Percentiles rank a stretch among this genome's conserved stretches.
phyloP scores from a whole-genome alignment of 441 rosid species.

The Pelargonium citronellum region DNA sequence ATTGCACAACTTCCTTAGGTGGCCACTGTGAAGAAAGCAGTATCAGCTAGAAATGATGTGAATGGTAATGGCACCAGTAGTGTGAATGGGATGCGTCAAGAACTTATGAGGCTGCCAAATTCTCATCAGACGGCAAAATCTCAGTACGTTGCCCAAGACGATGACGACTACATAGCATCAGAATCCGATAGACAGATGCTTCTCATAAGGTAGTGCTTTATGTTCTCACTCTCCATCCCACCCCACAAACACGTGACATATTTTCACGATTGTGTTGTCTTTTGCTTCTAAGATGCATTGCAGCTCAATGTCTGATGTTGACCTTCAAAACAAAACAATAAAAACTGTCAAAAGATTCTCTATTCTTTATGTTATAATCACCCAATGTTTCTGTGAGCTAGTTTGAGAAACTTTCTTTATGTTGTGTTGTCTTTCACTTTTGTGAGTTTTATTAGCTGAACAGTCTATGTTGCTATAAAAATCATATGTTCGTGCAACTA shows the following conservation, averaged over 20 bases:
- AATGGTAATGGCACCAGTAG: conserved; percentile 34
- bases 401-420: no score
- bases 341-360: no score
- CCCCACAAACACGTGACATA: no score
- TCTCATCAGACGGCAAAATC: conserved; percentile 47
- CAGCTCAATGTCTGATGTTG: no score
- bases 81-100: conserved; percentile 64
- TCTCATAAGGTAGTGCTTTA: conserved; percentile 61
- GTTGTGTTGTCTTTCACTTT: no score
- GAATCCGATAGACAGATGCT: conserved; percentile 95
- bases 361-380: no score
- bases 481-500: background rate
- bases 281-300: no score
- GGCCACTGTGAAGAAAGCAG: conserved; percentile 63
- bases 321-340: no score
- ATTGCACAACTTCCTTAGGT: conserved; percentile 36
- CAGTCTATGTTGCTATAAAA: background rate
- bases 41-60: conserved; percentile 53
- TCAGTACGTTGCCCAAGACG: conserved; percentile 49
- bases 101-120: conserved; percentile 78
- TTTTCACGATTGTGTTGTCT: no score
- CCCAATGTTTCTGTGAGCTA: no score
- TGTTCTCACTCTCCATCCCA: no score
- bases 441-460: no score
- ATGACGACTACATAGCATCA: conserved; percentile 76